Evolutionary conservation across 768 basidiomycete genomes (phyloP).

Genomic region (Mycena galopus): DNA sequence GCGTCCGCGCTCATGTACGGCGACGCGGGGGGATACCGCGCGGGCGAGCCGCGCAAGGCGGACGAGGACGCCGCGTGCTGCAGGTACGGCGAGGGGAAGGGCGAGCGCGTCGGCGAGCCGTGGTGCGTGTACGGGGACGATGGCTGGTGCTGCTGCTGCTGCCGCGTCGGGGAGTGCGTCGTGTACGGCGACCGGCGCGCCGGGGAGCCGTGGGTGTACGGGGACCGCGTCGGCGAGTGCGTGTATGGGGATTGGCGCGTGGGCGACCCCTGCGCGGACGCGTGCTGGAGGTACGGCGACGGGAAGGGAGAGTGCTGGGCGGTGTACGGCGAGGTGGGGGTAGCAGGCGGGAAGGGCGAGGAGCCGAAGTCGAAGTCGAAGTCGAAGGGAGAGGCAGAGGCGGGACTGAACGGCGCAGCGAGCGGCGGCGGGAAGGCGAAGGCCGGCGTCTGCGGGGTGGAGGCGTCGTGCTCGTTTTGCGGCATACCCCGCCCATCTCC

Average conservation of each 20-base stretch:
- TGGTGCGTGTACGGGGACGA: too few species aligned
- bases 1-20: too few species aligned
- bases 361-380: neutral
- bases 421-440: neutral
- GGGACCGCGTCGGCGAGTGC: neutral
- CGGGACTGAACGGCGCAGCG: neutral
- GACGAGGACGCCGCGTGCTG: slow-evolving; percentile 11
- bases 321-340: slow-evolving; percentile 20
- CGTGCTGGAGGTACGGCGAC: slow-evolving; percentile 2
- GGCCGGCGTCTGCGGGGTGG: neutral
- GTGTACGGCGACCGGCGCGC: slow-evolving; percentile 3
- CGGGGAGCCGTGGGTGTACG: neutral
- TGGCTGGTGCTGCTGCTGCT: too few species aligned
- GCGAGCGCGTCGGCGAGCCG: neutral
- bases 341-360: neutral
- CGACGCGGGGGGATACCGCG: neutral
- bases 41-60: too few species aligned
- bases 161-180: too few species aligned
- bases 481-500: too few species aligned
- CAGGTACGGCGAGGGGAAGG: neutral
- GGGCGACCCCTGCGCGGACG: neutral
- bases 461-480: too few species aligned
- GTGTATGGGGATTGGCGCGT: slow-evolving; percentile 4
- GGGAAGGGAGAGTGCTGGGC: neutral
- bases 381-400: neutral